Evolutionary conservation across 2,329 filamentous ascomycete species (phyloP), one percentile per base, ranked within the genome.

Genomic region (Sarocladiaceae sp.): DNA sequence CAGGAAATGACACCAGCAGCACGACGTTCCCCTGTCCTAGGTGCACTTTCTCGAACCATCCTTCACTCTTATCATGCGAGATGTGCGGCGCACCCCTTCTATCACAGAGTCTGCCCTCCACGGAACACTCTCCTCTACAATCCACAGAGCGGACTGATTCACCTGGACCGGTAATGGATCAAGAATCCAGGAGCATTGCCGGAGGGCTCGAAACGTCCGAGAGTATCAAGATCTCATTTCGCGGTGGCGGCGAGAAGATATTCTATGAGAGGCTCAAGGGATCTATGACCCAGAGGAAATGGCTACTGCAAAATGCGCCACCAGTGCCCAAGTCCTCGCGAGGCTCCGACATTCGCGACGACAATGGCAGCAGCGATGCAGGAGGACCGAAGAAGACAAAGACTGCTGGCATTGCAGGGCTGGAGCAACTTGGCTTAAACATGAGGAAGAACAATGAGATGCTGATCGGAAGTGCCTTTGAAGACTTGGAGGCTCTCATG

Each of bases 401-500:
- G 57, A 83, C 86, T 0, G 89, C 90, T 3, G 94, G 94, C 2
- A 97, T 99, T 60, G 93, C 93, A 10, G 93, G 92, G 0, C 78
- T 99, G 2, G 94, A 99, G 66, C 86, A 90, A 61, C 83, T 91
- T 56, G 89, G 90, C 0, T 71, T 93, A 5, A 89, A 92, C 60
- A 82, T 91, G 63, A 87, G 90, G 53, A 93, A 90, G 71, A 96
- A 96, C 67, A 97, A 97, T 60, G 91, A 97, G 67, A 72, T 90
- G 10, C 86, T 97, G 48, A 96, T 99, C 57, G 93, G 93, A 23
- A 91, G 83, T 58, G 92, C 94, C 0, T 99, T 99, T 62, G 93
- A 97, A 65, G 94, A 99, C 63, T 80, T 99, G 0, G 93, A 97
- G 65, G 92, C 94, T 3, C 77, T 99, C 33, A 99, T 97, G 93